Base-by-base conservation (phyloP, 1,139 yeast species). In the Pneumocystis murina region DNA sequence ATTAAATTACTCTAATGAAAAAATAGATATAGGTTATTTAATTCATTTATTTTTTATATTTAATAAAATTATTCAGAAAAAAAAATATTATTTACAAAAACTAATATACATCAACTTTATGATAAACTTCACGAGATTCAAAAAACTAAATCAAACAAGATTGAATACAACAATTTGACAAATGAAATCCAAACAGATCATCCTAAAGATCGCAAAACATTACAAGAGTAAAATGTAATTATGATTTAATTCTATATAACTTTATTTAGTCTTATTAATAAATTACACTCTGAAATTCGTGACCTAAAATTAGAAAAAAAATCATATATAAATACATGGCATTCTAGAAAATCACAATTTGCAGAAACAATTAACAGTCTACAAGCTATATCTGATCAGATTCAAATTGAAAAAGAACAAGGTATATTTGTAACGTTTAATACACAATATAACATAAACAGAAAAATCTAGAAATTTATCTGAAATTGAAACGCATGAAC, bases 121-220 rank as follows among this genome's bases (percentile, higher is more conserved):
- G 55, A 48, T 48, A 48, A 48, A 24, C 67, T 72, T 59, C 64
- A 64, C 7, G 65, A 64, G 28, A 74, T 73, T 7, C 71, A 69
- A 58, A 62, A 60, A 36, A 64, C 67, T 14, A 69, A 73, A 20
- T 63, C 66, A 7, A 72, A 73, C 60, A 66, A 69, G 38, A 71
- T 71, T 60, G 72, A 72, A 43, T 70, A 71, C 65, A 70, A 70
- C 61, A 64, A 65, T 30, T 67, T 73, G 58, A 69, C 71, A 12
- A 71, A 70, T 48, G 68, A 67, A 70, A 67, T 67, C 20, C 66
- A 67, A 28, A 68, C 71, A 6, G 70, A 70, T 61, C 69, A 69
- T 60, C 70, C 71, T 28, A 62, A 62, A 14, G 63, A 74, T 2
- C 67, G 75, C 6, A 67, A 65, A 7, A 73, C 71, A 16, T 70